These are phyloP conservation scores for Naumovozyma dairenensis DNA, from an alignment of 805 yeast genomes.

Conservation along the genomic window DNA sequence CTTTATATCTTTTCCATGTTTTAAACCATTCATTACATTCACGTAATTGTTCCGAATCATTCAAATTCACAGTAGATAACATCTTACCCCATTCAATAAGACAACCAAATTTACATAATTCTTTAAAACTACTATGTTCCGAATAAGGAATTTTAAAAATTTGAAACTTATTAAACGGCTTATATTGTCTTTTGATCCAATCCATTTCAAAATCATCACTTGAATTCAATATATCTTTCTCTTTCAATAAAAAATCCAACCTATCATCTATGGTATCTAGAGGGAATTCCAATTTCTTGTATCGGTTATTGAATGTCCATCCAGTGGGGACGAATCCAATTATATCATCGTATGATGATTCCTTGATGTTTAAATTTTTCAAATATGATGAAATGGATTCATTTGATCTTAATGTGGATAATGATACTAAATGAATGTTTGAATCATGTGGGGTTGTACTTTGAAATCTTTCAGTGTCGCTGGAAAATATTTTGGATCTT, in stretches of 20 bases:
- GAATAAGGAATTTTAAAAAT: conserved; percentile 73
- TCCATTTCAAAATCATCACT: conserved; percentile 10
- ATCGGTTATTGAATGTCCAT: conserved; percentile 52
- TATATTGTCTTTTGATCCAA: conserved; percentile 26
- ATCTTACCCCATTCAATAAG: conserved; percentile 41
- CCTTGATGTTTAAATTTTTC: conserved; percentile 5
- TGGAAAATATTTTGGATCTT: conserved; percentile 1
- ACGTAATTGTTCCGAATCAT: conserved; percentile 18
- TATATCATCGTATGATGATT: conserved; percentile 27
- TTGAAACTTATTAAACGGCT: conserved; percentile 30
- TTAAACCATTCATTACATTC: conserved; percentile 31
- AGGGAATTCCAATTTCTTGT: conserved; percentile 9
- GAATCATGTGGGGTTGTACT: background rate
- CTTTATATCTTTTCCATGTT: conserved; percentile 26
- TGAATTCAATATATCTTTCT: conserved; percentile 7
- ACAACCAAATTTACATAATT: conserved; percentile 56
- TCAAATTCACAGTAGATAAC: conserved; percentile 69
- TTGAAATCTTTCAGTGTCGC: conserved; percentile 3
- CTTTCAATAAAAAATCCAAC: conserved; percentile 9
- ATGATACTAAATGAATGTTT: conserved; percentile 57
- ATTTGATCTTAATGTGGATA: conserved; percentile 42
- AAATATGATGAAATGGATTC: conserved; percentile 24
- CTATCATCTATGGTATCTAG: conserved; percentile 10
- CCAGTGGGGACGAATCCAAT: conserved; percentile 85
- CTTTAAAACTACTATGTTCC: conserved; percentile 87